A percentile compares a stretch with the other conserved stretches of the same genome.
Conservation (phyloP, 2,329 filamentous ascomycete species). For the Pseudogymnoascus sp. region DNA sequence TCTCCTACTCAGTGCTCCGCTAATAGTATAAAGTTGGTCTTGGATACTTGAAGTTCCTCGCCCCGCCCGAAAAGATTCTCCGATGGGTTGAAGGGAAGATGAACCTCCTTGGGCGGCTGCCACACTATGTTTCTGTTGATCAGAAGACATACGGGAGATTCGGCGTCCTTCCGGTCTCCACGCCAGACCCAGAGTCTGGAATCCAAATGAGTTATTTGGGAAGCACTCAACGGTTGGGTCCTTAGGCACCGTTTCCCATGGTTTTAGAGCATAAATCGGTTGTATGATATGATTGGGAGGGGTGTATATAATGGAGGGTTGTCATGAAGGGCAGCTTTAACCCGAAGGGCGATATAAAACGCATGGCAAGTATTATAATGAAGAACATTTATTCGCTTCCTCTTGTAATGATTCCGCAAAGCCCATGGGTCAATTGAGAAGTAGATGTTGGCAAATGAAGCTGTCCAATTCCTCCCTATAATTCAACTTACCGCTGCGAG, state of each 20-base stretch:
- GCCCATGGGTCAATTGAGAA: no score
- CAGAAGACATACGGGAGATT: slow-evolving; percentile 94
- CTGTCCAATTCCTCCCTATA: not conserved
- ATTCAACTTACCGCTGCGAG: not conserved
- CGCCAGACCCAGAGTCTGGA: slow-evolving; percentile 30
- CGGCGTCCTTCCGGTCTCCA: slow-evolving; percentile 63
- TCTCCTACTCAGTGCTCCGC: not conserved
- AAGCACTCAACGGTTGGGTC: slow-evolving; percentile 59
- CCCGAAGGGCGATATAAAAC: slow-evolving; percentile 1
- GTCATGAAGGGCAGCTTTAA: not conserved
- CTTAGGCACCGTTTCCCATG: slow-evolving; percentile 37
- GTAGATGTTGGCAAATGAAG: no score
- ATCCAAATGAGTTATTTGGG: slow-evolving; percentile 55
- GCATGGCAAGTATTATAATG: not conserved
- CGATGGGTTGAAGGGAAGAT: slow-evolving; percentile 84
- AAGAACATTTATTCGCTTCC: not conserved
- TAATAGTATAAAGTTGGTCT: slow-evolving; percentile 56
- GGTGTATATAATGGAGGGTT: not conserved
- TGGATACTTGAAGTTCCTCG: slow-evolving; percentile 81
- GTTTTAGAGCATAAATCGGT: not conserved
- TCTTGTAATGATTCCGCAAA: not conserved
- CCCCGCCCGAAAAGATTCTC: slow-evolving; percentile 80
- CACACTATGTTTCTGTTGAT: slow-evolving; percentile 89
- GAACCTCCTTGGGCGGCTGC: slow-evolving; percentile 73
- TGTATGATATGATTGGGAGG: slow-evolving; percentile 1